Evolutionary conservation across 345 rosid species (phyloP), one percentile per base, ranked within the genome.

Genomic region (Orychophragmus violaceus): DNA sequence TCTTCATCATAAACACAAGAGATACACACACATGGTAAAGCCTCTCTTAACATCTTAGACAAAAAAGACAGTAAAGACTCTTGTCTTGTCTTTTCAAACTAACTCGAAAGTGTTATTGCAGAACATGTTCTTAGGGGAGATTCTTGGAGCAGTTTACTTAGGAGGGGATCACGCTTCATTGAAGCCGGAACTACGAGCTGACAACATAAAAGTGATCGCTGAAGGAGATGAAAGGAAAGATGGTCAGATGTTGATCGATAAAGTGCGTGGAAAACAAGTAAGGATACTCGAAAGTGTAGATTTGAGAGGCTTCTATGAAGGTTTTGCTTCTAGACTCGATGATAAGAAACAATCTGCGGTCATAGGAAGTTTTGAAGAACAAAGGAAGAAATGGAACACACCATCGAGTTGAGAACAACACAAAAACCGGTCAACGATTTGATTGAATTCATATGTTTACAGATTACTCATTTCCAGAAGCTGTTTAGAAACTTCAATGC

Each of bases 121-220:
- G 98, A 88, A 82, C 50, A 85, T 73, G 32, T 93, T 89, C 82
- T 68, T 86, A 71, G 97, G 98, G 2, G 97, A 93, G 76, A 72
- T 89, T 57, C 78, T 86, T 17, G 98, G 98, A 13, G 95, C 93
- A 7, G 75, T 85, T n/a, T 69, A 70, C 46, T 42, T 89, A 71
- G 89, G 79, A 4, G 73, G 66, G 18, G 77, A 83, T 59, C 48
- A 74, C 8, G 60, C 81, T 14, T 32, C 25, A 50, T 50, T 92
- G 70, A 82, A 82, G 23, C 80, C 82, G 3, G 65, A 55, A 54
- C 62, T 80, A 13, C 50, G 64, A 69, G 56, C 23, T 45, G 77
- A 79, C 70, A 61, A 76, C 4, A 33, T 93, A 67, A 84, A 54
- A 75, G 84, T 90, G 16, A 14, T 77, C 0, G 81, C 88, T 8